Evolutionary conservation across 2,329 filamentous ascomycete species (phyloP).

Genomic region (Pseudophaeomoniella oleicola): DNA sequence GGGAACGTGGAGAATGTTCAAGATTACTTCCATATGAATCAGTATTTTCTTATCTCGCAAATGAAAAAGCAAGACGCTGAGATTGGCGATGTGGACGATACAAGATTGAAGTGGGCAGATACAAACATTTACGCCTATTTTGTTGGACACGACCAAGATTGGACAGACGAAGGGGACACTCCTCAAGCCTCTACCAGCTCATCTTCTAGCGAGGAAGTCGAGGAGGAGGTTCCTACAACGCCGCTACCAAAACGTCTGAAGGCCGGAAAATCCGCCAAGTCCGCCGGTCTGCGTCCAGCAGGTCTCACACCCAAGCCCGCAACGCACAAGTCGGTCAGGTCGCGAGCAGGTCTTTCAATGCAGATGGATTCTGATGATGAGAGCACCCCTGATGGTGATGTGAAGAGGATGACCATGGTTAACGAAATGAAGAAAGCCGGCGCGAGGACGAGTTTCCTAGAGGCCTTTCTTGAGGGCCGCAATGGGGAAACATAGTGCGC

Average conservation of each 20-base stretch:
- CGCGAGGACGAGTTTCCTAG: not conserved
- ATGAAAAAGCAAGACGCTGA: slow-evolving; percentile 21
- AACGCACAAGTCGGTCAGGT: not conserved
- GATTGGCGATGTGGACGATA: slow-evolving; percentile 27
- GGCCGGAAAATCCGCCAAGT: not conserved
- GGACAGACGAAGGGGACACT: not conserved
- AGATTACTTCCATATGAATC: not conserved
- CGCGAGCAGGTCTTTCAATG: not conserved
- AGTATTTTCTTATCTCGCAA: slow-evolving; percentile 3
- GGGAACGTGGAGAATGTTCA: not conserved
- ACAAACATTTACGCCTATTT: not conserved
- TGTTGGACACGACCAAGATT: not conserved
- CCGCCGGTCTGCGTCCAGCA: not conserved
- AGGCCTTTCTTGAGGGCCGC: not conserved
- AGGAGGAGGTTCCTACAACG: not conserved
- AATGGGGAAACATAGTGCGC: too few relatives aligned
- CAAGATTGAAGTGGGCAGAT: slow-evolving; percentile 6
- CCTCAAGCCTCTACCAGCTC: not conserved
- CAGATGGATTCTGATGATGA: not conserved
- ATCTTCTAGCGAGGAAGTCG: not conserved
- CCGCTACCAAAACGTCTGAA: too few relatives aligned
- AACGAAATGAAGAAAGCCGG: not conserved
- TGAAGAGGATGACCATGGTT: not conserved
- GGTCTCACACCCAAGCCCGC: not conserved
- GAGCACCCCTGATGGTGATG: not conserved